A percentile compares a stretch with the other conserved stretches of the same genome.
Evolutionary conservation across 2,329 filamentous ascomycete genomes (phyloP).

Genomic region (Colletotrichum eleusines): DNA sequence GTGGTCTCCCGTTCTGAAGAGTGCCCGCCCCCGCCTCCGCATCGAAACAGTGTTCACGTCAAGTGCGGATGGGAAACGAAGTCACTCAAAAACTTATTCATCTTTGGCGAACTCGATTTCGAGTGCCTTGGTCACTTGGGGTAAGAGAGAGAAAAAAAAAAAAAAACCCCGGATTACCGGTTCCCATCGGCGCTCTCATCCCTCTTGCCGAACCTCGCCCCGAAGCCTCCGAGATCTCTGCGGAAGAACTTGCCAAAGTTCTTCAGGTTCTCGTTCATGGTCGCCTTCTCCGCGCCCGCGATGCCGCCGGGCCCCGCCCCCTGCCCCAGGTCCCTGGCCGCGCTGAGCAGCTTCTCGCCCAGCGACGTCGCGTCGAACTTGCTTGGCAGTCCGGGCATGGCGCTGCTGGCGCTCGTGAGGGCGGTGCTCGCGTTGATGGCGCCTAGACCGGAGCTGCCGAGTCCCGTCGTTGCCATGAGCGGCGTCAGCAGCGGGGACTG

Average conservation of each 20-base stretch:
- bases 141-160: too few relatives aligned
- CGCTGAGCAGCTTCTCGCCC: conserved; percentile 89
- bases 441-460: conserved; percentile 50
- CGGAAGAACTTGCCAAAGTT: conserved; percentile 98
- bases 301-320: conserved; percentile 50
- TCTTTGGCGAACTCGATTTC: background rate
- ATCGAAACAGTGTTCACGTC: background rate
- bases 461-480: conserved; percentile 63
- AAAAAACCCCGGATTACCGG: conserved; percentile 34
- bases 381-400: conserved; percentile 55
- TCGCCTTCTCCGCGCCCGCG: conserved; percentile 68
- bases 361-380: conserved; percentile 86
- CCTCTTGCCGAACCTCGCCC: conserved; percentile 77
- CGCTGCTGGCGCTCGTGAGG: conserved; percentile 50
- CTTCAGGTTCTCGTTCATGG: conserved; percentile 92
- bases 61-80: background rate
- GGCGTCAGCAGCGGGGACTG: conserved; percentile 79
- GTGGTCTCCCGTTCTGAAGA: too few relatives aligned
- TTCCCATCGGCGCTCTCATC: conserved; percentile 55
- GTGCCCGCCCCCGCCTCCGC: too few relatives aligned
- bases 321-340: conserved; percentile 82
- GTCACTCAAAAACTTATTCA: background rate
- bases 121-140: background rate
- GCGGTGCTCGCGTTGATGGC: conserved; percentile 60
- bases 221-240: conserved; percentile 83